phyloP scores from a whole-genome alignment of 2,329 filamentous ascomycete species.

The Penicillium oxalicum region DNA sequence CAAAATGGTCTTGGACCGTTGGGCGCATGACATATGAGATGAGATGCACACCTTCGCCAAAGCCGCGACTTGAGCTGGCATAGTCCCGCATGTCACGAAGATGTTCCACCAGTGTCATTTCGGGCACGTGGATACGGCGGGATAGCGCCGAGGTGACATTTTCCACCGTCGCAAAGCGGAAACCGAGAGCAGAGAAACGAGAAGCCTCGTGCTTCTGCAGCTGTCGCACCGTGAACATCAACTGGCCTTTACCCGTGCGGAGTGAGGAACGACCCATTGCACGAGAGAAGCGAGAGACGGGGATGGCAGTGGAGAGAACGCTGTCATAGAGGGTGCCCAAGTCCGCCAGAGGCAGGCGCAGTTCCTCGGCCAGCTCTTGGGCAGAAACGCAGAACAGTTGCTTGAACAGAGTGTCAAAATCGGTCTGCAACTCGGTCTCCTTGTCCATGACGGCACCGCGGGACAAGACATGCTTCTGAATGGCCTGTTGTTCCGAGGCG shows the following conservation, averaged over 20 bases:
- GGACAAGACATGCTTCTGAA: slow-evolving; percentile 48
- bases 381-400: slow-evolving; percentile 80
- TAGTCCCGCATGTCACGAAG: slow-evolving; percentile 61
- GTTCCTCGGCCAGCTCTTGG: slow-evolving; percentile 61
- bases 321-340: slow-evolving; percentile 70
- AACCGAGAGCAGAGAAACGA: slow-evolving; percentile 64
- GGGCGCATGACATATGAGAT: slow-evolving; percentile 41
- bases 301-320: slow-evolving; percentile 60
- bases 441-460: slow-evolving; percentile 24
- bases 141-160: slow-evolving; percentile 65
- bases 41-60: slow-evolving; percentile 37
- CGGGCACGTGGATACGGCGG: slow-evolving; percentile 67
- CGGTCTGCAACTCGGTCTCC: slow-evolving; percentile 53
- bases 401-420: slow-evolving; percentile 72
- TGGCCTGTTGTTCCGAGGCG: slow-evolving; percentile 43
- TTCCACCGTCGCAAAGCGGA: slow-evolving; percentile 65
- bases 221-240: slow-evolving; percentile 71
- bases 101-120: slow-evolving; percentile 54
- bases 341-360: slow-evolving; percentile 57
- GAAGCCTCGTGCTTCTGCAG: slow-evolving; percentile 55
- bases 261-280: slow-evolving; percentile 25
- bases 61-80: slow-evolving; percentile 26
- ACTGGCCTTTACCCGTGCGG: slow-evolving; percentile 60
- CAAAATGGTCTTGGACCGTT: slow-evolving; percentile 54
- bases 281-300: slow-evolving; percentile 24